phyloP scores from a whole-genome alignment of 768 basidiomycete species.

The Boletus rubescentipes region DNA sequence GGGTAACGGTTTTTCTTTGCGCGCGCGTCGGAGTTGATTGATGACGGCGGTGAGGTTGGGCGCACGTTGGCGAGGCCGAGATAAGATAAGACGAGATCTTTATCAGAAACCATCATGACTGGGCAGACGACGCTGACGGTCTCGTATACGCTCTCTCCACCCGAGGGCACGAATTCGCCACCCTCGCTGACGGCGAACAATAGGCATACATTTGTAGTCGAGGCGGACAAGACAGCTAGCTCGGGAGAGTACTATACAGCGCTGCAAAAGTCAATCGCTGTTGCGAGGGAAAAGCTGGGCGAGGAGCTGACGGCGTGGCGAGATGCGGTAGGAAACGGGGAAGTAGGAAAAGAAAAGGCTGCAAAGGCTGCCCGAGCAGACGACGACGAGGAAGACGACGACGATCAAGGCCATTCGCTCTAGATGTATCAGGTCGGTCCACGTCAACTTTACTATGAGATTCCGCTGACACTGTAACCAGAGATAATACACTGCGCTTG shows the following conservation, averaged over 20 bases:
- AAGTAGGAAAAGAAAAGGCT: slow-evolving; percentile 57
- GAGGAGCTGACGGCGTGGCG: slow-evolving; percentile 73
- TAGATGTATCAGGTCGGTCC: not conserved
- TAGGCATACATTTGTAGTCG: slow-evolving; percentile 27
- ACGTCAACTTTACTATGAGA: not conserved
- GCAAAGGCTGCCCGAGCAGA: slow-evolving; percentile 43
- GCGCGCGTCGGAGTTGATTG: slow-evolving; percentile 13
- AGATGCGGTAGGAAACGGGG: slow-evolving; percentile 66
- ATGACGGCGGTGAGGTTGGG: not conserved
- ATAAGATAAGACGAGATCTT: slow-evolving; percentile 26
- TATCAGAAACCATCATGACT: slow-evolving; percentile 14
- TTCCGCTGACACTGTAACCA: not conserved
- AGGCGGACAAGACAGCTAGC: slow-evolving; percentile 16
- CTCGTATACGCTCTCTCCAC: slow-evolving; percentile 25
- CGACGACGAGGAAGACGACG: slow-evolving; percentile 48
- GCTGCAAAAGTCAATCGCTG: slow-evolving; percentile 47
- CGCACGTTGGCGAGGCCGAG: slow-evolving; percentile 10
- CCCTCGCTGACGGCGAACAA: slow-evolving; percentile 22
- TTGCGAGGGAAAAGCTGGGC: slow-evolving; percentile 56
- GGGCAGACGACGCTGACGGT: slow-evolving; percentile 14
- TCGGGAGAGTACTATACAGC: slow-evolving; percentile 45
- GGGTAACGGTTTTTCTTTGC: not conserved
- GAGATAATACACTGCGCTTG: not conserved
- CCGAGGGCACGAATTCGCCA: slow-evolving; percentile 15
- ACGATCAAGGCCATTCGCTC: slow-evolving; percentile 21